Evolutionary conservation across 2,329 filamentous ascomycete genomes (phyloP), one percentile per base, ranked within the genome.

Genomic region (Magnaporthiopsis rhizophila): DNA sequence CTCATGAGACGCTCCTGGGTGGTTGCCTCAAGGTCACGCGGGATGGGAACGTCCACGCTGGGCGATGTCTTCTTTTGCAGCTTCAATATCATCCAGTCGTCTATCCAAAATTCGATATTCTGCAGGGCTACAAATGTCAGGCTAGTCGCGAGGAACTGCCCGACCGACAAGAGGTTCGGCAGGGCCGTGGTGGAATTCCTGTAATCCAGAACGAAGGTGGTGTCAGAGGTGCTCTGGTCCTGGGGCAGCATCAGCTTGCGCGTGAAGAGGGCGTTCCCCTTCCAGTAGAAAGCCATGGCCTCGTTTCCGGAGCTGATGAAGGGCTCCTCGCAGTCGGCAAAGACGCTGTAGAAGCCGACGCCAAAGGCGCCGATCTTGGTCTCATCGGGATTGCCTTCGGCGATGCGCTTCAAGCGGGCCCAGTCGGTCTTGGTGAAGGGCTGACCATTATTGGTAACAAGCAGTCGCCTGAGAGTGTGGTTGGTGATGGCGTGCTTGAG

Each of bases 261-360:
- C 30, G 96, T 99, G 74, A 97, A 98, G 1, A 99, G 83, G 6
- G 92, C 91, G 74, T 98, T 98, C n/a, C 90, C 93, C 75, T 97
- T 98, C 96, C 95, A 99, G 79, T 97, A 99, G 73, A 99, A 99
- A 0, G 94, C 94, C 91, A 99, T 97, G 53, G 92, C 93, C 76
- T 96, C 89, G 67, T 84, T 86, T 0, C 95, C 95, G 0, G 94
- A 98, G 69, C 92, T 95, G 68, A 99, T 90, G 72, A 99, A 98
- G 0, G 95, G 95, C 70, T 97, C 92, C 76, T 99, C 96, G 74
- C 94, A 99, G 74, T 99, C 95, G 67, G 95, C 91, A 74, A 99
- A 99, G 56, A 98, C 94, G 74, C 91, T 96, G 81, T 99, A 99
- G 79, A 99, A 99, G 2, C 95, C 95, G 38, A 99, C 95, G 69